Evolutionary conservation across 345 rosid genomes (phyloP).

Genomic region (Noccaea bulbosa): DNA sequence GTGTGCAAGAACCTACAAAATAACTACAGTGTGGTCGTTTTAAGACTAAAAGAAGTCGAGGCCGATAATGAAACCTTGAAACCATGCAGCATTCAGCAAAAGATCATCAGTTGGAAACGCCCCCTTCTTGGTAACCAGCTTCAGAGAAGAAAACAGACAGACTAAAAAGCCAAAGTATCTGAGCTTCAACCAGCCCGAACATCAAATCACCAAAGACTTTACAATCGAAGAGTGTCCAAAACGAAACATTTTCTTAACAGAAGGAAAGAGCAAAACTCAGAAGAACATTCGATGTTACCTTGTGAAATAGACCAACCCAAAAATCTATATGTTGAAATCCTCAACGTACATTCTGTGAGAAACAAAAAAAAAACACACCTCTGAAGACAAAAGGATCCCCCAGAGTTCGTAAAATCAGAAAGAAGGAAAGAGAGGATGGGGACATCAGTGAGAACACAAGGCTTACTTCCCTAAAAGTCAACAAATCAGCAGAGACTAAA

Average conservation of each 20-base stretch:
- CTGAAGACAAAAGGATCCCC: too few relatives aligned
- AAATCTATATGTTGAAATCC: not conserved
- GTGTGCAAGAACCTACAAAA: not conserved
- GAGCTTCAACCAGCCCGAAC: not conserved
- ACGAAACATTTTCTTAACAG: not conserved
- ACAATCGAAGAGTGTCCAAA: not conserved
- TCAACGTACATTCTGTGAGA: not conserved
- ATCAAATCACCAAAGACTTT: slow-evolving; percentile 9
- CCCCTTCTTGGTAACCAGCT: not conserved
- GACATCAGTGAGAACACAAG: too few relatives aligned
- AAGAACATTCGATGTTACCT: slow-evolving; percentile 2
- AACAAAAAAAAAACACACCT: not conserved
- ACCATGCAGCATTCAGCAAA: not conserved
- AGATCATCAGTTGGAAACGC: not conserved
- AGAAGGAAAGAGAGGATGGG: too few relatives aligned
- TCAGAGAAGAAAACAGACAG: not conserved
- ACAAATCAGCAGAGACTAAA: too few relatives aligned
- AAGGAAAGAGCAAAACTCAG: not conserved
- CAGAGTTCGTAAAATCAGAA: too few relatives aligned
- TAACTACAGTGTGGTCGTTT: not conserved
- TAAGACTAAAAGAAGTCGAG: not conserved
- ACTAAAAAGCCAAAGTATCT: not conserved
- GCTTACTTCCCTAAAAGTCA: too few relatives aligned
- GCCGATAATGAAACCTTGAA: not conserved
- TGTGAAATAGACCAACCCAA: not conserved